Conservation (phyloP, 75 land plant genomes). For the Pinus albicaulis region DNA sequence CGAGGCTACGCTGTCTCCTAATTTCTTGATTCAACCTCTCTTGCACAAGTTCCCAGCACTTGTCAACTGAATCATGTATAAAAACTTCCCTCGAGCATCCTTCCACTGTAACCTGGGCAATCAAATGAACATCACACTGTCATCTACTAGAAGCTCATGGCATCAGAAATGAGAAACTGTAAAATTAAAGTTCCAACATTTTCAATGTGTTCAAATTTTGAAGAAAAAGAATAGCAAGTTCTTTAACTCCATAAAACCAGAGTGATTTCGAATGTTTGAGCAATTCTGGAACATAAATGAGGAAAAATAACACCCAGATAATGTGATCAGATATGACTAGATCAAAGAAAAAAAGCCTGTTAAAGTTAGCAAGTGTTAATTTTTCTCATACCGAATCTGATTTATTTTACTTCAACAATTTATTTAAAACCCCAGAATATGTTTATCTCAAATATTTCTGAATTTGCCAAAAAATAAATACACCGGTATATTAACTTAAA, state of each 20-base stretch:
- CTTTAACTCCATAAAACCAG: too few relatives aligned
- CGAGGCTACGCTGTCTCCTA: conserved; percentile 47
- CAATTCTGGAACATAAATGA: neutral
- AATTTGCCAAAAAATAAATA: too few relatives aligned
- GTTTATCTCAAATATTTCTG: too few relatives aligned
- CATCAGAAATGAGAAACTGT: neutral
- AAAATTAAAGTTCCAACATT: neutral
- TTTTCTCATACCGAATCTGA: too few relatives aligned
- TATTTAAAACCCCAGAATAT: too few relatives aligned
- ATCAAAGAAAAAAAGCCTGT: neutral
- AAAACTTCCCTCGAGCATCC: conserved; percentile 70
- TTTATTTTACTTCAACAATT: too few relatives aligned
- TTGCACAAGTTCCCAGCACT: conserved; percentile 95
- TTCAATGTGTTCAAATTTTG: neutral
- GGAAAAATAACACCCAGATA: neutral
- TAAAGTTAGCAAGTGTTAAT: neutral
- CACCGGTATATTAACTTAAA: too few relatives aligned
- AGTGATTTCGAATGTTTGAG: neutral
- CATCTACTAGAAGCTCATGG: neutral
- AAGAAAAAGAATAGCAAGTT: neutral
- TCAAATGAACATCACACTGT: neutral
- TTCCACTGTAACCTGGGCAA: conserved; percentile 64
- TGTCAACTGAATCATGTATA: conserved; percentile 53
- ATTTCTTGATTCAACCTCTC: conserved; percentile 84
- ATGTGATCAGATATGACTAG: neutral